Conservation (phyloP, 768 basidiomycete genomes). For the Krasilnikovozyma curviuscula region DNA sequence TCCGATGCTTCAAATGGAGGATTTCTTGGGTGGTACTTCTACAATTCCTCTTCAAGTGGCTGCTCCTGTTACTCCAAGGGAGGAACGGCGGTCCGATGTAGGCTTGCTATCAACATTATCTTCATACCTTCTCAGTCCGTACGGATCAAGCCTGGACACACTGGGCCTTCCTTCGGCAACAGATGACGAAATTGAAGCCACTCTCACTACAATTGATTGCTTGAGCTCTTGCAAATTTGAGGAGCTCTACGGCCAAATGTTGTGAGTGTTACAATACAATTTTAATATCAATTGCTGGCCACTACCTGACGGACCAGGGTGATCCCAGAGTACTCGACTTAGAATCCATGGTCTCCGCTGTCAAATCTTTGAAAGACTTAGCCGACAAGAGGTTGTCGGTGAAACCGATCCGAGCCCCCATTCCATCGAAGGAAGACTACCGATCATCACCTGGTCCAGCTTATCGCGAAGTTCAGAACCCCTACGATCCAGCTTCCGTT, state of each 20-base stretch:
- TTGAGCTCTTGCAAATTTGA: slow-evolving; percentile 83
- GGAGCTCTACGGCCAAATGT: slow-evolving; percentile 80
- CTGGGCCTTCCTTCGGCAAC: slow-evolving; percentile 32
- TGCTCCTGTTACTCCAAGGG: slow-evolving; percentile 38
- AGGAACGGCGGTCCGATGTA: slow-evolving; percentile 43
- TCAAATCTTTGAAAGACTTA: slow-evolving; percentile 70
- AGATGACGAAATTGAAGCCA: slow-evolving; percentile 75
- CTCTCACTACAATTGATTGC: slow-evolving; percentile 85
- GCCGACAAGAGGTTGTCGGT: slow-evolving; percentile 48
- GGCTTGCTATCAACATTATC: slow-evolving; percentile 84
- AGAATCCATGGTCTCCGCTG: slow-evolving; percentile 60
- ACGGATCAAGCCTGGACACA: slow-evolving; percentile 51
- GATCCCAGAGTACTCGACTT: slow-evolving; percentile 49
- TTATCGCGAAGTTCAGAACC: slow-evolving; percentile 34
- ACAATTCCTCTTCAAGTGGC: slow-evolving; percentile 74
- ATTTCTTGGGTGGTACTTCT: slow-evolving; percentile 85
- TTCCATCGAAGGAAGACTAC: not conserved
- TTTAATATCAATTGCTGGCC: not conserved
- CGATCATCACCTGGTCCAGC: not conserved
- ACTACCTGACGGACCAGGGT: not conserved
- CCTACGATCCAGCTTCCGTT: slow-evolving; percentile 88
- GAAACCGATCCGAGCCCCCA: slow-evolving; percentile 38
- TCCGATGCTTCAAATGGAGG: slow-evolving; percentile 89
- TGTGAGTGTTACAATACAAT: slow-evolving; percentile 36
- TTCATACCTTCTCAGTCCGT: slow-evolving; percentile 91